Conservation (phyloP, 2,329 filamentous ascomycete genomes). For the Chaetomiaceae sp. region DNA sequence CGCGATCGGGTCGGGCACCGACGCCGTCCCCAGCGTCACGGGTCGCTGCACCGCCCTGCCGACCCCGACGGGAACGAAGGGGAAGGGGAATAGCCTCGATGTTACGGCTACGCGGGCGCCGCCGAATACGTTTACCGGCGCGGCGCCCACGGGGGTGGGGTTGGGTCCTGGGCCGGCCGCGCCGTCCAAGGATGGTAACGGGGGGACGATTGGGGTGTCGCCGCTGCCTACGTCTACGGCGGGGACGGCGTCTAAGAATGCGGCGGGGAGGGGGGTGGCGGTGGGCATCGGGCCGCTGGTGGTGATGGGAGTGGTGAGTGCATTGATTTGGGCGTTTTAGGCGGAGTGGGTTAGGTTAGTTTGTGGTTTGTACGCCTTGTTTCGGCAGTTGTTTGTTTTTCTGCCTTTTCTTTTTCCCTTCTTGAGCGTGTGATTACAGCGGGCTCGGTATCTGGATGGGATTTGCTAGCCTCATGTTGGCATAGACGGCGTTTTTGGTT, state of each 20-base stretch:
- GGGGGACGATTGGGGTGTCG: neutral
- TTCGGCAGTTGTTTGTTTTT: too few relatives aligned
- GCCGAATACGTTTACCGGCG: conserved; percentile 16
- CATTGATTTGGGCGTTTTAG: neutral
- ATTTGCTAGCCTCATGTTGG: too few relatives aligned
- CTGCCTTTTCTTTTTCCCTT: too few relatives aligned
- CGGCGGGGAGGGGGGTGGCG: conserved; percentile 3
- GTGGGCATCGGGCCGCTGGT: neutral
- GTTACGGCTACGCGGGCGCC: conserved; percentile 16
- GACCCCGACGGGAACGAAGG: conserved; percentile 11
- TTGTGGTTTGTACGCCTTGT: too few relatives aligned
- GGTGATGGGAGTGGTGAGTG: conserved; percentile 9
- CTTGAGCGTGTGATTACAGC: too few relatives aligned
- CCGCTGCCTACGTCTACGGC: neutral
- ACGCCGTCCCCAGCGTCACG: conserved; percentile 20
- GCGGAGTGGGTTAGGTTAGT: too few relatives aligned
- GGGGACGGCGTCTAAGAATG: neutral
- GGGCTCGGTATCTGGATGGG: too few relatives aligned
- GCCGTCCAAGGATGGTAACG: conserved; percentile 1
- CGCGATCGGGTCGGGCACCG: conserved; percentile 25
- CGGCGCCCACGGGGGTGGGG: conserved; percentile 11
- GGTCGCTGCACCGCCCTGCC: conserved; percentile 20
- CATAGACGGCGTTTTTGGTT: too few relatives aligned
- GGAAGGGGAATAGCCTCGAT: conserved; percentile 6
- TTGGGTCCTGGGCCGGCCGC: conserved; percentile 18